Conservation (phyloP, 495 filamentous ascomycete species). For the Lentithecium fluviatile region DNA sequence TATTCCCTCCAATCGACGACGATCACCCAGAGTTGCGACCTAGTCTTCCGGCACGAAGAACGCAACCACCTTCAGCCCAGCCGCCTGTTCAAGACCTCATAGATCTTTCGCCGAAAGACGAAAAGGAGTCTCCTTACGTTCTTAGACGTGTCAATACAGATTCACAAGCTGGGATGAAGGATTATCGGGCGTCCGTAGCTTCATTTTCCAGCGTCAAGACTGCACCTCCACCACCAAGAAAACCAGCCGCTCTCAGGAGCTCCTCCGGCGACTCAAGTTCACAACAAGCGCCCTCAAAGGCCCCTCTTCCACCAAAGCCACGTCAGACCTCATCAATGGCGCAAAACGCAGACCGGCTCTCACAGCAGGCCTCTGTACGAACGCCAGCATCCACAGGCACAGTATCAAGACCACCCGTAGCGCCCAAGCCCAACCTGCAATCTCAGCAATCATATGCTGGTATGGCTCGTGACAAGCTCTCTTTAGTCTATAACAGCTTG, state of each 20-base stretch:
- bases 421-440: neutral
- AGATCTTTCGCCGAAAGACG: conserved; percentile 39
- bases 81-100: conserved; percentile 37
- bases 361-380: conserved; percentile 10
- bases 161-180: conserved; percentile 9
- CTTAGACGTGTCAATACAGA: conserved; percentile 13
- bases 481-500: conserved; percentile 51
- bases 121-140: neutral
- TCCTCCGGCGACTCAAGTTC: conserved; percentile 24
- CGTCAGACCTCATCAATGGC: conserved; percentile 25
- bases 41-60: conserved; percentile 32
- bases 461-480: conserved; percentile 43
- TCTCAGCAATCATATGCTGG: conserved; percentile 28
- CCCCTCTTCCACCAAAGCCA: conserved; percentile 42
- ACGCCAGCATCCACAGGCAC: too few species aligned
- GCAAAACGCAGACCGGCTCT: conserved; percentile 14
- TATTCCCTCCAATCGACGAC: conserved; percentile 24
- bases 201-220: conserved; percentile 25
- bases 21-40: conserved; percentile 33
- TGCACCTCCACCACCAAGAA: conserved; percentile 40
- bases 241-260: conserved; percentile 41
- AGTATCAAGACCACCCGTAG: conserved; percentile 6
- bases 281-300: conserved; percentile 13
- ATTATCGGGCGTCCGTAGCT: conserved; percentile 9
- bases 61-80: conserved; percentile 19